Base-by-base conservation (phyloP, 176 grass and related monocot genomes). In the Musa acuminata region DNA sequence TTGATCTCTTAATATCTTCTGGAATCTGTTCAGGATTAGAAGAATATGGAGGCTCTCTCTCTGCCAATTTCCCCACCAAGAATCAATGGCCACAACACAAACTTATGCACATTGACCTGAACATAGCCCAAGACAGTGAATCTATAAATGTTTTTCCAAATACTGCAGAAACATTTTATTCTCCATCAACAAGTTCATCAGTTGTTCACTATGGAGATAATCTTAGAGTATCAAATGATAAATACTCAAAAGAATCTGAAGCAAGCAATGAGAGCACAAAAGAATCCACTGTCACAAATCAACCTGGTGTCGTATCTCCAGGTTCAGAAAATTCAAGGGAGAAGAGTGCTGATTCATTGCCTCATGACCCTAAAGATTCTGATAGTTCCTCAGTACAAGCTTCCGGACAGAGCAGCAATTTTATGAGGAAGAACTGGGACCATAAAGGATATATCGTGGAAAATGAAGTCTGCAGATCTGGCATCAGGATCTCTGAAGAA, bases 41-140 rank as follows among this genome's bases (percentile, higher is more conserved):
- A 81, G 83, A 84, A 59, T 85, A 75, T 26, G 78, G 58, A 76
- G 60, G 83, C 74, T 80, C 66, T 52, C 69, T 21, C 69, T 74
- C 71, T 69, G 51, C 64, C 50, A 84, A 74, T 78, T 77, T 72
- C 8, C 80, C 77, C 12, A 72, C 78, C 62, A 78, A 77, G 35
- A 86, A 82, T 80, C 49, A 72, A 73, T 78, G 86, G 69, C 71
- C 55, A 35, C 29, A 58, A 69, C 68, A 58, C 65, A 81, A 85
- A 76, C 65, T 26, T 78, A 69, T 83, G 67, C 71, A 82, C 65
- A 88, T 96, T 2, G 93, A 96, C 81, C 87, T 96, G 51, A 96
- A 96, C 78, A 73, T 92, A 68, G 76, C 83, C 66, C 87, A 92
- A 84, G 89, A 90, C 52, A 83, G 92, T 70, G 90, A 90, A 57